Evolutionary conservation across 2,329 filamentous ascomycete species (phyloP).

Genomic region (Hymenoscyphus linearis): DNA sequence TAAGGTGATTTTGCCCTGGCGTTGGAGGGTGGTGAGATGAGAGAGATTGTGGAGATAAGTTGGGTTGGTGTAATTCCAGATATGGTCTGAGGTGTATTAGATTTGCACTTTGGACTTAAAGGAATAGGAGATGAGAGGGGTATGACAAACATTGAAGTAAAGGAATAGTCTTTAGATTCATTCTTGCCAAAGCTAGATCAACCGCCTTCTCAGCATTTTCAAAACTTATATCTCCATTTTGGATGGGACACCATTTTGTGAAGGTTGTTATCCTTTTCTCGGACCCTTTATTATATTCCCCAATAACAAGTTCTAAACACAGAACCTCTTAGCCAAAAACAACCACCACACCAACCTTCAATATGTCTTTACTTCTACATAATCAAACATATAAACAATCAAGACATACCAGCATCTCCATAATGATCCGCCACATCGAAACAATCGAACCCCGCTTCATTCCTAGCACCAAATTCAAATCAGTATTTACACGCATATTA

Average conservation of each 20-base stretch:
- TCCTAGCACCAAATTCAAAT: neutral
- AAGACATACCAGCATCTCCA: neutral
- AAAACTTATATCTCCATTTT: neutral
- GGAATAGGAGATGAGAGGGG: neutral
- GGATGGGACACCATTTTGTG: neutral
- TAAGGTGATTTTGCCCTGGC: slow-evolving; percentile 27
- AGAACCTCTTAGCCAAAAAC: neutral
- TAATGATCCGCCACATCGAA: neutral
- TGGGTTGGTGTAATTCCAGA: slow-evolving; percentile 33
- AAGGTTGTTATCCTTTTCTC: neutral
- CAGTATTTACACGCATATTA: neutral
- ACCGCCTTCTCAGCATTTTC: neutral
- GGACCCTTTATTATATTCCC: neutral
- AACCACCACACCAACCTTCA: too few relatives aligned
- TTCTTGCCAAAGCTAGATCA: neutral
- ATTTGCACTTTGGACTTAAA: neutral
- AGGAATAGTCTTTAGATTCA: neutral
- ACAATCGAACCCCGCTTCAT: neutral
- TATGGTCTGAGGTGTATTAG: too few relatives aligned
- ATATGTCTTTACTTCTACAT: too few relatives aligned
- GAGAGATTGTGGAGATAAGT: slow-evolving; percentile 31
- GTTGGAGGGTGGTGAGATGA: slow-evolving; percentile 28
- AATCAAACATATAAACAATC: too few relatives aligned
- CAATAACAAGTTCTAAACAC: neutral
- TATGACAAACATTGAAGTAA: neutral